Conservation (phyloP, 1,284 basidiomycete species). For the Fistulina hepatica region DNA sequence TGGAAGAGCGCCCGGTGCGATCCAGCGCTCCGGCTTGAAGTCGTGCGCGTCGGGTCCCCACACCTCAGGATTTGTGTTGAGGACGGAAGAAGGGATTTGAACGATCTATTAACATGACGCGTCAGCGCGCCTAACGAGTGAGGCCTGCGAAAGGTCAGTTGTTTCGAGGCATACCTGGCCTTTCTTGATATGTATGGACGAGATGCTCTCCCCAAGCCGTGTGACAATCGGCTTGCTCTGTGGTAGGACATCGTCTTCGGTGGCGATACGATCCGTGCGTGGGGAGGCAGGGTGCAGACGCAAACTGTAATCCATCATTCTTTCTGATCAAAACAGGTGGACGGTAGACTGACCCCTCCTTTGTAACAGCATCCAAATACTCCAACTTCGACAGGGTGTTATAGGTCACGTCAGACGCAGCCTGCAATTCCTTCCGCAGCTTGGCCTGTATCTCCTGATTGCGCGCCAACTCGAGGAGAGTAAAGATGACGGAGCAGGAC, state of each 20-base stretch:
- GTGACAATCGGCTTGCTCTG: slow-evolving; percentile 26
- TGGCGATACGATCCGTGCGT: slow-evolving; percentile 27
- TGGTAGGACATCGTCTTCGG: slow-evolving; percentile 33
- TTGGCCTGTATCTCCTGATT: slow-evolving; percentile 19
- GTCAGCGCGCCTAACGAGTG: too few species aligned
- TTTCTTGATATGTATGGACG: slow-evolving; percentile 25
- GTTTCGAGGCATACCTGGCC: slow-evolving; percentile 23
- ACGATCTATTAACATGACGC: slow-evolving; percentile 18
- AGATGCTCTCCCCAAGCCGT: slow-evolving; percentile 14
- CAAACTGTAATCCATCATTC: slow-evolving; percentile 18
- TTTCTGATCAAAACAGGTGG: not conserved
- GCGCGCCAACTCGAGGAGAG: slow-evolving; percentile 26
- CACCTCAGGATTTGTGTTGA: slow-evolving; percentile 26
- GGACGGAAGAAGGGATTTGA: slow-evolving; percentile 24
- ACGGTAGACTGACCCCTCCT: slow-evolving; percentile 17
- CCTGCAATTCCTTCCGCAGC: slow-evolving; percentile 17
- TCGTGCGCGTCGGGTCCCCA: slow-evolving; percentile 33
- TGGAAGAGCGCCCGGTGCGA: slow-evolving; percentile 22
- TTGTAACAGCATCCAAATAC: slow-evolving; percentile 19
- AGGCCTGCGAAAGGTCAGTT: too few species aligned
- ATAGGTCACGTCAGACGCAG: slow-evolving; percentile 15
- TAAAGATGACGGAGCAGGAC: slow-evolving; percentile 26
- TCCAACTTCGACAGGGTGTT: slow-evolving; percentile 17
- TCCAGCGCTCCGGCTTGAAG: slow-evolving; percentile 34
- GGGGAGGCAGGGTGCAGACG: slow-evolving; percentile 30